phyloP scores from a whole-genome alignment of 139 green algal genomes.

The Micromonas commoda region DNA sequence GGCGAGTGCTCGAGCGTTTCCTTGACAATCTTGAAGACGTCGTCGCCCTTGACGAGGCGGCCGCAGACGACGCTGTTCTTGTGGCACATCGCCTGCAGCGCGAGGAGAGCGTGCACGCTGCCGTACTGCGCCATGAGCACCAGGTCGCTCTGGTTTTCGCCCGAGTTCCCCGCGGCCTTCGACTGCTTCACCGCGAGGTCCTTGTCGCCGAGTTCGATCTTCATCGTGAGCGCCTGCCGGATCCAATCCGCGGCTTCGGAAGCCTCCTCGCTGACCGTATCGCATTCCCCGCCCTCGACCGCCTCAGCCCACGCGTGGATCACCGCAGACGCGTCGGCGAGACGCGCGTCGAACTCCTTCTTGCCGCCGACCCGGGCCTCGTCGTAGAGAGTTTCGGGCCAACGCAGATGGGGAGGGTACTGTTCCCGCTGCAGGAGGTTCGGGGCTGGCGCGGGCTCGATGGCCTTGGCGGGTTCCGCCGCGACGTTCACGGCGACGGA shows the following conservation, averaged over 20 bases:
- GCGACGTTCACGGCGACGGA: too few species aligned
- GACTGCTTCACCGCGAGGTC: not conserved
- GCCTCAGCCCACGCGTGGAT: not conserved
- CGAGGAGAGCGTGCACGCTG: not conserved
- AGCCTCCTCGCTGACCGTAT: not conserved
- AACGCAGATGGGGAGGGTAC: too few species aligned
- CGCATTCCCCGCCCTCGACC: not conserved
- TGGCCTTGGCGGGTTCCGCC: too few species aligned
- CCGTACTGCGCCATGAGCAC: not conserved
- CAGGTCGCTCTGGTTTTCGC: not conserved
- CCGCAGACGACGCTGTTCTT: not conserved
- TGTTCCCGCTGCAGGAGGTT: too few species aligned
- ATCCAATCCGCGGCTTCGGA: constrained; percentile 11
- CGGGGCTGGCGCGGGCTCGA: too few species aligned
- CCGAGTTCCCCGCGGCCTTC: not conserved
- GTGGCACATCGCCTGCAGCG: constrained; percentile 14
- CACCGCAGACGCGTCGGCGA: not conserved
- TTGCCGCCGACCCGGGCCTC: not conserved
- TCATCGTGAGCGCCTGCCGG: not conserved
- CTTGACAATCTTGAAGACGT: not conserved
- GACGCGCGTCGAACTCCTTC: not conserved
- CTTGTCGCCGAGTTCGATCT: not conserved
- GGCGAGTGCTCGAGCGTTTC: not conserved
- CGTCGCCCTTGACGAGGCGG: not conserved
- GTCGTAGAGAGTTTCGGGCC: not conserved